phyloP scores from a whole-genome alignment of 2,329 filamentous ascomycete species.

The Shiraia bambusicola region DNA sequence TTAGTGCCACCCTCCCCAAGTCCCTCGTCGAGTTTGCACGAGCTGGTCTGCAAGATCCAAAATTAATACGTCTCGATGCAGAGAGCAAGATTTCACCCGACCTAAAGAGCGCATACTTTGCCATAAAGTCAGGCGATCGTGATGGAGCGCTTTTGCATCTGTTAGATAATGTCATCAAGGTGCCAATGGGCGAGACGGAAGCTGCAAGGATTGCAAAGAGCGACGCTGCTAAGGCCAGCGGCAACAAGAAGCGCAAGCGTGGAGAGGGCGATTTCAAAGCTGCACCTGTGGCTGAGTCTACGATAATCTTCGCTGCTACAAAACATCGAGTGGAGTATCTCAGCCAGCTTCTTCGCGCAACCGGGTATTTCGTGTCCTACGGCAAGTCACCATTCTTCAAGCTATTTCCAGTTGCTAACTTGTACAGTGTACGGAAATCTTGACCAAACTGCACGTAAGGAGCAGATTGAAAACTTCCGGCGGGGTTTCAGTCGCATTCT shows the following conservation, averaged over 20 bases:
- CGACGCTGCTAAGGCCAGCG: slow-evolving; percentile 47
- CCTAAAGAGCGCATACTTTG: slow-evolving; percentile 93
- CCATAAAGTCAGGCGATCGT: slow-evolving; percentile 88
- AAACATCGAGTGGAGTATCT: slow-evolving; percentile 98
- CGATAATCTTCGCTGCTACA: slow-evolving; percentile 90
- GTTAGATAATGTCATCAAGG: slow-evolving; percentile 87
- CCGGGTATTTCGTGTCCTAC: slow-evolving; percentile 88
- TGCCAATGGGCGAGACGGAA: slow-evolving; percentile 70
- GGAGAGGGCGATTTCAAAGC: slow-evolving; percentile 58
- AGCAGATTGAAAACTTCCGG: slow-evolving; percentile 89
- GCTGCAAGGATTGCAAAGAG: slow-evolving; percentile 49
- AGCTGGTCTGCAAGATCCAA: slow-evolving; percentile 89
- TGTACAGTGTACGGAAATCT: slow-evolving; percentile 80
- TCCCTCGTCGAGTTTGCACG: slow-evolving; percentile 94
- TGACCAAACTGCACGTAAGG: slow-evolving; percentile 89
- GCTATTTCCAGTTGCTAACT: slow-evolving; percentile 3
- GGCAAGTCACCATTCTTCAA: slow-evolving; percentile 16
- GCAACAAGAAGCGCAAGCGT: slow-evolving; percentile 73
- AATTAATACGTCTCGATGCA: slow-evolving; percentile 83
- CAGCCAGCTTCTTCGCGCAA: slow-evolving; percentile 71
- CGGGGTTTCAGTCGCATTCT: slow-evolving; percentile 82
- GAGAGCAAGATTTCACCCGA: slow-evolving; percentile 96
- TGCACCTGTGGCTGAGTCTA: slow-evolving; percentile 84
- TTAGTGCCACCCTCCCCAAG: slow-evolving; percentile 92
- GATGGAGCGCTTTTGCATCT: slow-evolving; percentile 89